Base-by-base conservation (phyloP, 2,329 filamentous ascomycete species). In the Pestalotiopsis sp. region DNA sequence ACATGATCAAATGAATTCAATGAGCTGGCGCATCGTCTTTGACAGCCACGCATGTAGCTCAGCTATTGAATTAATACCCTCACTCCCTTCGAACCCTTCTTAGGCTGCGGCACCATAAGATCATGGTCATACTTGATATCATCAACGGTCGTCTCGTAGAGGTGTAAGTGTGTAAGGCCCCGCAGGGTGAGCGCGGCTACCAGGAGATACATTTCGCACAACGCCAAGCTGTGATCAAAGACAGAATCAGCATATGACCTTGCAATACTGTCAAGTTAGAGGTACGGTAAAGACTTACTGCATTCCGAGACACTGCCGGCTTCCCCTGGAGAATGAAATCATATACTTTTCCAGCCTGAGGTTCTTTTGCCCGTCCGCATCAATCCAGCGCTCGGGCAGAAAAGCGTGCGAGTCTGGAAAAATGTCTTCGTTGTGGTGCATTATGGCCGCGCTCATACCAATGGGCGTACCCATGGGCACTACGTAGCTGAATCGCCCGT, bases 121-220 rank as follows among this genome's bases (percentile, higher is more conserved):
- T 77, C 75, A 27, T 75, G 72, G 23, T 77, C 74, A 56, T 77
- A 77, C 17, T 69, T 71, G 17, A 78, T 68, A 58, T 78, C 76
- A 20, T 73, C 67, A 36, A 67, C 36, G n/a, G 68, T 69, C 2
- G 72, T 71, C 62, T 71, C 66, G 56, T 73, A 69, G 12, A 78
- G 70, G 20, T 64, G 69, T 69, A 76, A 70, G 41, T 73, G 71
- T 3, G 76, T 74, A 17, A 76, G 60, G 9, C 73, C 74, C 4
- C 75, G 70, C 31, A 76, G 67, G 1, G 66, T 71, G 31, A 76
- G 62, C 9, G 71, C 71, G 5, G 75, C 57, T 12, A 73, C 49
- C 9, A 68, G 71, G 20, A 76, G 23, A 59, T 76, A 70, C 36
- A 76, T 68, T 65, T 76, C 74, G 27, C 75, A 76, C 12, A 72